Evolutionary conservation across 2,329 filamentous ascomycete genomes (phyloP), one percentile per base, ranked within the genome.

Genomic region (Aureobasidium sp.): DNA sequence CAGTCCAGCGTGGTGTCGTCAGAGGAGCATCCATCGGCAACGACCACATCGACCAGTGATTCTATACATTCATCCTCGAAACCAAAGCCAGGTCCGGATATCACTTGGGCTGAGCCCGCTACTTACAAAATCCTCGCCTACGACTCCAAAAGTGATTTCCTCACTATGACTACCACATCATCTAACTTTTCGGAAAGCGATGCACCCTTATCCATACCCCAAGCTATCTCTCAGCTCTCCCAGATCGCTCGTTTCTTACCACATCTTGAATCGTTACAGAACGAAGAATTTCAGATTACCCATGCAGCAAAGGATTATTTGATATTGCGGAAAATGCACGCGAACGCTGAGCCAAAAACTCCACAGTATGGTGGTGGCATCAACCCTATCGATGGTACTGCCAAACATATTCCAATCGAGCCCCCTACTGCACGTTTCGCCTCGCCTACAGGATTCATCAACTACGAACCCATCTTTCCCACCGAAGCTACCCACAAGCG

Each of bases 41-140:
- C 10, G 25, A 27, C 25, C 25, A 9, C 8, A 15, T 52, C 21
- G 13, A 30, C 13, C 3, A 48, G 13, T 13, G 37, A 3, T 8
- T 21, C 21, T 30, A 10, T 10, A 45, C 11, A 39, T 34, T 25
- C 39, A 34, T 16, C 45, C n/a, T 32, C 36, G 52, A 8, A 25
- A 3, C 48, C 42, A 37, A 11, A 37, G 11, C 27, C 49, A 7
- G 15, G 13, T 10, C 9, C 52, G 4, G n/a, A 42, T 27, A 32
- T 66, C 16, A 59, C 65, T 29, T 73, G 71, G 72, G 66, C 69
- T 48, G 63, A 71, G 34, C 72, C 72, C 32, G 66, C 72, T 13
- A 45, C 81, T 3, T 89, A 88, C 77, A 88, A 84, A 69, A 80
- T 89, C 37, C 76, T 90, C 6, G 86, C 84, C 1, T 89, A 86